Conservation (phyloP, 257 asterid genomes). For the Datura wrightii region DNA sequence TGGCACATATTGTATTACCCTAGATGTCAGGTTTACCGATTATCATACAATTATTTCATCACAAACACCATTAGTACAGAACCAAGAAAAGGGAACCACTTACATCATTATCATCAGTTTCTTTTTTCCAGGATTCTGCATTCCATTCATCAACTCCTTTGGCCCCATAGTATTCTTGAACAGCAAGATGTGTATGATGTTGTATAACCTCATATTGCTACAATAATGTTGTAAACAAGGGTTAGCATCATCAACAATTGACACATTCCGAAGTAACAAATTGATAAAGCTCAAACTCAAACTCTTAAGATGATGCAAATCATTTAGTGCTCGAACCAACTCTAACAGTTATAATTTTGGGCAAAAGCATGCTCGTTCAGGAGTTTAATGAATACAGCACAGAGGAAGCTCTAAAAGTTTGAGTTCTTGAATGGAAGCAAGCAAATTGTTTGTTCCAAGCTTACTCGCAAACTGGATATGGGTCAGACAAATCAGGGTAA, state of each 20-base stretch:
- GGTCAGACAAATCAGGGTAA: background rate
- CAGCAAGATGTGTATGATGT: conserved; percentile 60
- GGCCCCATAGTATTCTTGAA: conserved; percentile 75
- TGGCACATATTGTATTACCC: conserved; percentile 17
- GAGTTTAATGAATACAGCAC: background rate
- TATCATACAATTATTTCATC: background rate
- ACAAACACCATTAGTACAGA: conserved; percentile 21
- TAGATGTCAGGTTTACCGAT: background rate
- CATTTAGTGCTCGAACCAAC: conserved; percentile 2
- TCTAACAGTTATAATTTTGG: background rate
- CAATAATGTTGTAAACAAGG: conserved; percentile 25
- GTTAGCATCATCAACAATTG: background rate
- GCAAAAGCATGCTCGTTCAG: background rate
- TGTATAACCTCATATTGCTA: conserved; percentile 76
- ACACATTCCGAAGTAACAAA: background rate
- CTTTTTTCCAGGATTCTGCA: conserved; percentile 60
- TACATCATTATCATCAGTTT: conserved; percentile 65
- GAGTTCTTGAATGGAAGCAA: background rate
- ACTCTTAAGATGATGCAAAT: conserved; percentile 1
- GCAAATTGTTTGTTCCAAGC: conserved; percentile 4
- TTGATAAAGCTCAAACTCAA: background rate
- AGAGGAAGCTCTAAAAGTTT: conserved; percentile 23
- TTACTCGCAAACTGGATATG: background rate
- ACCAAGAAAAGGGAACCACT: conserved; percentile 44
- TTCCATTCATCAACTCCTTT: conserved; percentile 78